Evolutionary conservation across 305 asterid species (phyloP), one percentile per base, ranked within the genome.

Genomic region (Fraxinus ornus): DNA sequence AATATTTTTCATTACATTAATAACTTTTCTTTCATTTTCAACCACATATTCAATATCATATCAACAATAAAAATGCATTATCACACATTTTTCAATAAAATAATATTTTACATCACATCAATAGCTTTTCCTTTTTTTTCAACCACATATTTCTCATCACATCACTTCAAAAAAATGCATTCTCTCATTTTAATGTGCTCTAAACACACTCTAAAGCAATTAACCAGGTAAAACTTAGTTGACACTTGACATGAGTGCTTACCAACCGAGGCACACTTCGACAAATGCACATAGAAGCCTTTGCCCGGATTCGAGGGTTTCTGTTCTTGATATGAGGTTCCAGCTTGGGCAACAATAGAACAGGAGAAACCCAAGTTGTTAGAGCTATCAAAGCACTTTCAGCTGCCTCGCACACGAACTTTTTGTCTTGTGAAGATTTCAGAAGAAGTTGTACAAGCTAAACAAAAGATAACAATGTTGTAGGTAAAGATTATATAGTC

Each of bases 221-320:
- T 37, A 79, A 52, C 39, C 60, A 39, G 75, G 76, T 12, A 5
- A 52, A 33, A 32, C 74, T 24, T 9, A 10, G 74, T 4, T 66
- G 74, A 66, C n/a, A 66, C 7, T 12, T 44, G 55, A 44, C 55
- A 44, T 0, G 75, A 39, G 72, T 64, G 62, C 87, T 91, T 91
- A 93, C 98, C 94, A 95, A 88, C 32, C 75, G 87, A n/a, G 90
- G 92, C 49, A 92, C 97, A 81, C 93, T 89, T 86, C 90, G 89
- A 52, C 93, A 91, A 88, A 93, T 88, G 87, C 93, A 93, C 86
- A 89, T 86, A 60, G 98, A 92, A 17, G 98, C 94, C 88, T 93
- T 93, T 28, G 97, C 98, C 78, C 98, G 97, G 86, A 93, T 92
- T 77, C 98, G 92, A 62, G 98, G 98, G 89, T 93, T 95, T 87